Evolutionary conservation across 495 filamentous ascomycete species (phyloP).

Genomic region (Daldinia caldariorum): DNA sequence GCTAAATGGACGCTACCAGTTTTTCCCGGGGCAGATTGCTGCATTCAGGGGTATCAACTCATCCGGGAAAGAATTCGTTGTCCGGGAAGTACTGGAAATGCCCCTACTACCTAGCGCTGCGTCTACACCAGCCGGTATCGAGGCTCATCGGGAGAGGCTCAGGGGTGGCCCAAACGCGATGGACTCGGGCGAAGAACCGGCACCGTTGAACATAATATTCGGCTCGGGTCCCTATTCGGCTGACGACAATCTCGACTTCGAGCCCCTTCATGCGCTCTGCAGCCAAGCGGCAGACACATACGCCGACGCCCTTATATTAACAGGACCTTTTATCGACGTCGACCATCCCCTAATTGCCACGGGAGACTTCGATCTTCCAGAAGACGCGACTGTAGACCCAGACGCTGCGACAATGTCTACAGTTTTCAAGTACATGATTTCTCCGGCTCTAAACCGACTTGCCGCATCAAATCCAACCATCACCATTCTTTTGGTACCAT

Average conservation of each 20-base stretch:
- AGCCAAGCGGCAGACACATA: slow-evolving; percentile 75
- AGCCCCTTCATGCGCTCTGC: slow-evolving; percentile 83
- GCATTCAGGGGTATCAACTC: slow-evolving; percentile 87
- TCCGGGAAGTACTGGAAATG: slow-evolving; percentile 76
- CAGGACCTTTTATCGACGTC: slow-evolving; percentile 88
- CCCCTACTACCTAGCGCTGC: slow-evolving; percentile 77
- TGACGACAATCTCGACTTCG: slow-evolving; percentile 89
- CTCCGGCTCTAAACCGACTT: slow-evolving; percentile 71
- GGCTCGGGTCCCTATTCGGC: slow-evolving; percentile 90
- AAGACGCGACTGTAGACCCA: slow-evolving; percentile 70
- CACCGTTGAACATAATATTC: slow-evolving; percentile 77
- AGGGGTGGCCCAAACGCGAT: slow-evolving; percentile 67
- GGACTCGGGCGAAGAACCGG: slow-evolving; percentile 62
- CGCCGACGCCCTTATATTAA: slow-evolving; percentile 82
- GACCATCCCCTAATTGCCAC: slow-evolving; percentile 90
- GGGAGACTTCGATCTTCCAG: slow-evolving; percentile 90
- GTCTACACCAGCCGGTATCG: slow-evolving; percentile 67
- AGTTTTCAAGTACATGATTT: slow-evolving; percentile 83
- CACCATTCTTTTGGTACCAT: slow-evolving; percentile 84
- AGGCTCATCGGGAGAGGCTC: slow-evolving; percentile 71
- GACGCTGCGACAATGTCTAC: slow-evolving; percentile 82
- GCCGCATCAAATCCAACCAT: slow-evolving; percentile 74
- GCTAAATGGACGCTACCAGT: slow-evolving; percentile 71
- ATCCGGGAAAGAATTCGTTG: slow-evolving; percentile 82
- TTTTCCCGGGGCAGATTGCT: slow-evolving; percentile 96